Evolutionary conservation across 2,329 filamentous ascomycete species (phyloP).

Genomic region (Diaporthe vaccinii): DNA sequence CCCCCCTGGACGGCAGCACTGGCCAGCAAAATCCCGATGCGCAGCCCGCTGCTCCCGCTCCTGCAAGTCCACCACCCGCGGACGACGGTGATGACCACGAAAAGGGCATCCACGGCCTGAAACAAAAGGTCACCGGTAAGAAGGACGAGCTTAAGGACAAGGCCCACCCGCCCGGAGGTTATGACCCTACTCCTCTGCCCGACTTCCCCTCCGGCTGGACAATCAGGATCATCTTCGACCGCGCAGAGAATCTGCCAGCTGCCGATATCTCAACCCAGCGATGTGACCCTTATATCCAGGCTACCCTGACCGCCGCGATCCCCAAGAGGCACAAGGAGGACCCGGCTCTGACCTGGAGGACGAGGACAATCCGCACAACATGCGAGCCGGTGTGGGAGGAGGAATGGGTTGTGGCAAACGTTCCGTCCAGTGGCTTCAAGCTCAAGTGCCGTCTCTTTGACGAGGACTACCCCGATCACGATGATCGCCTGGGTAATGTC

Average conservation of each 20-base stretch:
- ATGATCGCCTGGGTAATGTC: constrained; percentile 90
- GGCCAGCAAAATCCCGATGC: constrained; percentile 1
- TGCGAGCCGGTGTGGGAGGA: constrained; percentile 86
- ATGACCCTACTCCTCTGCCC: constrained; percentile 83
- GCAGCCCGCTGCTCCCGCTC: neutral
- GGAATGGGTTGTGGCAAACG: constrained; percentile 89
- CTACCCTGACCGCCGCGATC: constrained; percentile 80
- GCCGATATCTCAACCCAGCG: constrained; percentile 83
- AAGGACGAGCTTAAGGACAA: constrained; percentile 56
- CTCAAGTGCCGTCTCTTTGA: constrained; percentile 92
- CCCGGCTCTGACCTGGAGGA: constrained; percentile 80
- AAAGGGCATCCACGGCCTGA: constrained; percentile 46
- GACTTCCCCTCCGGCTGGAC: constrained; percentile 84
- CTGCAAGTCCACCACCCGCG: neutral
- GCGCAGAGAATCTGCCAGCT: constrained; percentile 83
- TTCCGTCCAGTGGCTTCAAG: constrained; percentile 83
- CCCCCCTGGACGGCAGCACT: constrained; percentile 14
- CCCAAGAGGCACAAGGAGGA: constrained; percentile 88
- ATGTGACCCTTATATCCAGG: constrained; percentile 86
- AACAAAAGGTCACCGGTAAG: constrained; percentile 52
- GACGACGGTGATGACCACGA: neutral
- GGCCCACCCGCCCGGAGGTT: constrained; percentile 78
- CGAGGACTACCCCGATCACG: constrained; percentile 87
- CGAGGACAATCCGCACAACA: constrained; percentile 78
- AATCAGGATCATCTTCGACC: constrained; percentile 85